These are phyloP conservation scores for Phytopythium boreale DNA, from an alignment of 352 stramenopile species.

Conservation along the genomic window DNA sequence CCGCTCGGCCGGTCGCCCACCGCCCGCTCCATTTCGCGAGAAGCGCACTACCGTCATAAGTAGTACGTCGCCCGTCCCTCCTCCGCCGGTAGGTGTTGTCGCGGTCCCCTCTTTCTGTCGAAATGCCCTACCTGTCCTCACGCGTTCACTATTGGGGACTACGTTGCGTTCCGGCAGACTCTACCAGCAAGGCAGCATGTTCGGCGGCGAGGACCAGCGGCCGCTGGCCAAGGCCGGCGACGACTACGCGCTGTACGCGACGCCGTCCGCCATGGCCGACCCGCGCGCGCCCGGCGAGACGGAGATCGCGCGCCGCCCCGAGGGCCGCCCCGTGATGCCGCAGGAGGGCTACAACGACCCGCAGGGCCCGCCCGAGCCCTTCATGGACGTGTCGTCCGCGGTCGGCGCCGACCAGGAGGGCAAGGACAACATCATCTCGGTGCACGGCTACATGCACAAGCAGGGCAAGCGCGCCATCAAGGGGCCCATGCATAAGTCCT, in stretches of 20 bases:
- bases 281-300: conserved; percentile 35
- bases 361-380: conserved; percentile 34
- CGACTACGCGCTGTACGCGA: conserved; percentile 68
- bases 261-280: conserved; percentile 37
- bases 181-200: conserved; percentile 27
- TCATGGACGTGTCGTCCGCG: conserved; percentile 41
- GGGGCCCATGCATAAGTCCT: conserved; percentile 68
- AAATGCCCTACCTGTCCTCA: background rate
- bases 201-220: conserved; percentile 43
- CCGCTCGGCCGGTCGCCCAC: background rate
- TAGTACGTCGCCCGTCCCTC: background rate
- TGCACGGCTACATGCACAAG: conserved; percentile 81
- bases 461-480: conserved; percentile 73
- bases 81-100: too few species aligned
- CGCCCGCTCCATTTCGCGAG: conserved; percentile 1
- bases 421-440: conserved; percentile 76
- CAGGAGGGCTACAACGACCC: conserved; percentile 36
- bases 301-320: conserved; percentile 56
- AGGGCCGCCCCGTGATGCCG: conserved; percentile 19
- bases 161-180: too few species aligned
- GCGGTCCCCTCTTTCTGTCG: background rate
- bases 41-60: background rate
- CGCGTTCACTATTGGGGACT: background rate
- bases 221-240: conserved; percentile 29
- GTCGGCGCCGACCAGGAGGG: conserved; percentile 22